phyloP scores from a whole-genome alignment of 352 stramenopile genomes.

The Phytopythium montanum region DNA sequence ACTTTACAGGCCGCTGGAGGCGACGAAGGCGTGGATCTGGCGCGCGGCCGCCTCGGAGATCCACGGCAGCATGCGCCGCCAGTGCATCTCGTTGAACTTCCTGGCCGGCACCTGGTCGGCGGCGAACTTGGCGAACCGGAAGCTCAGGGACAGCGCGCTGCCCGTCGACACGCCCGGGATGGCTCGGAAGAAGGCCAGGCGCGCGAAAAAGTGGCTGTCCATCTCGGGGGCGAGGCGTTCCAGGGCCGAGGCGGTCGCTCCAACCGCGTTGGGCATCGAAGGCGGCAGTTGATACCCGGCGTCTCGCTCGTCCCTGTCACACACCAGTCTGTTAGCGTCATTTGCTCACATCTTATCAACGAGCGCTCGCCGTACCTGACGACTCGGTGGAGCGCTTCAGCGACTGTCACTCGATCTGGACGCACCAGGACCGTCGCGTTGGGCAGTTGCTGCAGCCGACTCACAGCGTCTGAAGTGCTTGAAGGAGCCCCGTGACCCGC shows the following conservation, averaged over 20 bases:
- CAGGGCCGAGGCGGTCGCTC: too few species aligned
- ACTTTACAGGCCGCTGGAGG: slow-evolving; percentile 13
- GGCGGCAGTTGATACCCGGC: slow-evolving; percentile 33
- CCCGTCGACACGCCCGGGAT: slow-evolving; percentile 49
- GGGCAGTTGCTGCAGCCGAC: slow-evolving; percentile 22
- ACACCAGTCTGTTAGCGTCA: neutral
- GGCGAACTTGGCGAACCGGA: slow-evolving; percentile 69
- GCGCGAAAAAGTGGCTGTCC: slow-evolving; percentile 45
- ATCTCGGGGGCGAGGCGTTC: slow-evolving; percentile 6
- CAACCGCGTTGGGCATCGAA: neutral
- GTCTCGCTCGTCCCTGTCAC: slow-evolving; percentile 22
- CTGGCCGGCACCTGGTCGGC: slow-evolving; percentile 55
- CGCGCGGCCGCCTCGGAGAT: slow-evolving; percentile 54
- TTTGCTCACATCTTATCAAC: neutral
- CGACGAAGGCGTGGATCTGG: slow-evolving; percentile 44
- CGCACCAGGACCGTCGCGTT: slow-evolving; percentile 25
- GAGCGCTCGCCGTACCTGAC: slow-evolving; percentile 1
- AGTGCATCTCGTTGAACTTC: slow-evolving; percentile 88
- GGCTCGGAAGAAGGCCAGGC: slow-evolving; percentile 57
- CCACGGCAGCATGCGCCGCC: slow-evolving; percentile 82
- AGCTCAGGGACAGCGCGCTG: slow-evolving; percentile 67
- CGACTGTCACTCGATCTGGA: slow-evolving; percentile 12
- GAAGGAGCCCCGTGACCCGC: slow-evolving; percentile 9
- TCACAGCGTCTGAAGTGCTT: slow-evolving; percentile 10
- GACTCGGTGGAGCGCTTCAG: slow-evolving; percentile 21